Evolutionary conservation across 495 filamentous ascomycete genomes (phyloP).

Genomic region (Mycothermus thermophilus): DNA sequence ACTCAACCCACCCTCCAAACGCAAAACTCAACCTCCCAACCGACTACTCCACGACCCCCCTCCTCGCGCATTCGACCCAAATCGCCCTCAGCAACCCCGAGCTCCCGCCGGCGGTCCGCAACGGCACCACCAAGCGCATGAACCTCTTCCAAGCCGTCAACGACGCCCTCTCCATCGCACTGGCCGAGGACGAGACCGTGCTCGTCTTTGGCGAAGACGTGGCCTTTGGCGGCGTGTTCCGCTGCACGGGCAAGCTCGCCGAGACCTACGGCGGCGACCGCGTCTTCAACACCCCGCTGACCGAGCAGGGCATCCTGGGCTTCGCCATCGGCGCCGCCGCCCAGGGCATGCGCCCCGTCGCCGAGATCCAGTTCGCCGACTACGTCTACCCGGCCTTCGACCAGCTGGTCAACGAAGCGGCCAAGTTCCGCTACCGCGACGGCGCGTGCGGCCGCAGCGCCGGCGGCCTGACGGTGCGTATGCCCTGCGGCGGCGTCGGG

Average conservation of each 20-base stretch:
- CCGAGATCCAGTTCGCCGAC: constrained; percentile 97
- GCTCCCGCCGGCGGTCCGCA: constrained; percentile 48
- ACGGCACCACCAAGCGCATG: constrained; percentile 61
- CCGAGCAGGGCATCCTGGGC: constrained; percentile 87
- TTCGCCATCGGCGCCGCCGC: constrained; percentile 84
- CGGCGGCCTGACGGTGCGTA: constrained; percentile 76
- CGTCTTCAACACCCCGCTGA: constrained; percentile 93
- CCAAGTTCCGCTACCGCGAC: constrained; percentile 82
- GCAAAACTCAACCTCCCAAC: constrained; percentile 67
- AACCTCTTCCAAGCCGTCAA: constrained; percentile 92
- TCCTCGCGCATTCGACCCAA: constrained; percentile 65
- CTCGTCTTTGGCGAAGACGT: constrained; percentile 95
- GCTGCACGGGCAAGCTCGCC: constrained; percentile 82
- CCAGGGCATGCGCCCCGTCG: constrained; percentile 84
- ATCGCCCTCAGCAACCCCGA: constrained; percentile 54
- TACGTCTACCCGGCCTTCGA: constrained; percentile 96
- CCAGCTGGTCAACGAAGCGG: constrained; percentile 93
- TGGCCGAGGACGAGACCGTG: constrained; percentile 73
- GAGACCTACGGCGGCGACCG: constrained; percentile 74
- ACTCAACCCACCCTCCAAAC: constrained; percentile 38
- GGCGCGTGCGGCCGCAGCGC: constrained; percentile 52
- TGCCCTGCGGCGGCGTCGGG: constrained; percentile 92
- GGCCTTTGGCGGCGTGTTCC: constrained; percentile 91
- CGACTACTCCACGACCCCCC: constrained; percentile 71
- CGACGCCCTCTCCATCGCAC: constrained; percentile 65